Conservation (phyloP, 2,329 filamentous ascomycete genomes). For the Trichoderma afroharzianum region DNA sequence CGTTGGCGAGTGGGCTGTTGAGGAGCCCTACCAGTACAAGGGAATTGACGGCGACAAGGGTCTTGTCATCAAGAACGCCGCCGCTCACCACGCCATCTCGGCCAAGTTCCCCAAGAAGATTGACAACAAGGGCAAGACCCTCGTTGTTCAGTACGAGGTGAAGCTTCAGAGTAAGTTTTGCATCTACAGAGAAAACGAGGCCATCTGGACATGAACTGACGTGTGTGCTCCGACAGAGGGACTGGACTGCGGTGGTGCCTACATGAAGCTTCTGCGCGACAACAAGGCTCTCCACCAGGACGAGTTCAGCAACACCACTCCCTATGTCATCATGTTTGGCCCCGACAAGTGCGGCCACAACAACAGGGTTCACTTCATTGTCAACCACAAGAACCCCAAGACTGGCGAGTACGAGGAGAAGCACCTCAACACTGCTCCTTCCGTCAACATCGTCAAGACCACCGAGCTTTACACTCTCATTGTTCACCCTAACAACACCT, state of each 20-base stretch:
- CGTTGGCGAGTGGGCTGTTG: conserved; percentile 92
- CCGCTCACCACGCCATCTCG: conserved; percentile 98
- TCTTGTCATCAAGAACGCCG: conserved; percentile 95
- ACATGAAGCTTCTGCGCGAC: conserved; percentile 97
- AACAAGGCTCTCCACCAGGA: conserved; percentile 96
- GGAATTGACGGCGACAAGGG: conserved; percentile 94
- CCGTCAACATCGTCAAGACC: conserved; percentile 85
- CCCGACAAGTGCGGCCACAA: conserved; percentile 98
- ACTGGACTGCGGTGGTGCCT: conserved; percentile 95
- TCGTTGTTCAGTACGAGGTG: conserved; percentile 98
- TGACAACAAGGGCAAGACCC: conserved; percentile 93
- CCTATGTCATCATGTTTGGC: conserved; percentile 99
- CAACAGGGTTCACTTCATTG: conserved; percentile 99
- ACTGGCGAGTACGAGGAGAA: conserved; percentile 99
- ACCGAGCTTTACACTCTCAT: conserved; percentile 95
- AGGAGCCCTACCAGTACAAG: conserved; percentile 87
- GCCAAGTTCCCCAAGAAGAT: conserved; percentile 97
- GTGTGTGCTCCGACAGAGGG: conserved; percentile 58
- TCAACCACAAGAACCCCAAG: conserved; percentile 99
- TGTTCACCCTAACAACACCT: conserved; percentile 94
- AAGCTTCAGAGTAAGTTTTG: conserved; percentile 87
- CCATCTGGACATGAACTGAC: neutral
- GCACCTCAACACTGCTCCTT: conserved; percentile 81
- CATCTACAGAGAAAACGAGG: neutral
- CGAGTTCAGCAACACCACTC: conserved; percentile 95